Conservation (phyloP, 352 stramenopile genomes). For the Phytophthora lateralis region DNA sequence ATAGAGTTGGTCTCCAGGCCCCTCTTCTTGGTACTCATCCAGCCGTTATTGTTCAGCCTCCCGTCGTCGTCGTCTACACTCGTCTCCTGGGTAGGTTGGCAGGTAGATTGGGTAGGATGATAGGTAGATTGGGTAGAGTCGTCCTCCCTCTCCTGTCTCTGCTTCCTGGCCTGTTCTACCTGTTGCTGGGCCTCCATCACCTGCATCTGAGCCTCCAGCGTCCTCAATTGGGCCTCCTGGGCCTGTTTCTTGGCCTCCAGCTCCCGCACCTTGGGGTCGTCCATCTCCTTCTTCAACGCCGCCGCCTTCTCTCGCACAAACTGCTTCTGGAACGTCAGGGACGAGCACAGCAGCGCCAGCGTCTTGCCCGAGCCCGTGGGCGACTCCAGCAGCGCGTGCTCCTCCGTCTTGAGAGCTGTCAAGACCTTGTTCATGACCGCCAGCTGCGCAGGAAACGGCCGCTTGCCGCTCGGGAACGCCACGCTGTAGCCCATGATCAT, state of each 20-base stretch:
- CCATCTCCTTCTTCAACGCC: slow-evolving; percentile 8
- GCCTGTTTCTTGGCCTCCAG: slow-evolving; percentile 26
- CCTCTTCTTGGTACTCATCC: slow-evolving; percentile 26
- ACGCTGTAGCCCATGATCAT: slow-evolving; percentile 89
- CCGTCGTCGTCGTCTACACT: slow-evolving; percentile 1
- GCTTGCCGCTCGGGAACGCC: slow-evolving; percentile 78
- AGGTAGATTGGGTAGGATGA: slow-evolving; percentile 15
- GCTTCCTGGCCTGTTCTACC: slow-evolving; percentile 25
- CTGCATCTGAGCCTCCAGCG: slow-evolving; percentile 26
- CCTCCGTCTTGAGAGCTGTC: slow-evolving; percentile 72
- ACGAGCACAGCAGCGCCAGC: slow-evolving; percentile 82
- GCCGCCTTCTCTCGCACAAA: slow-evolving; percentile 47
- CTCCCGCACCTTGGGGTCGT: slow-evolving; percentile 6
- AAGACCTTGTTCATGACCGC: slow-evolving; percentile 90
- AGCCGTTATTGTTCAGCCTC: slow-evolving; percentile 7
- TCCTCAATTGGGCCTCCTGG: slow-evolving; percentile 20
- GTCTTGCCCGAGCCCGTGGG: slow-evolving; percentile 88
- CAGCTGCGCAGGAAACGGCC: slow-evolving; percentile 84
- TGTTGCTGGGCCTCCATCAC: slow-evolving; percentile 31
- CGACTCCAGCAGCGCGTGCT: slow-evolving; percentile 87
- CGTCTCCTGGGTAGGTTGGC: slow-evolving; percentile 18
- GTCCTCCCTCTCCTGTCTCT: slow-evolving; percentile 13
- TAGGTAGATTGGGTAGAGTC: slow-evolving; percentile 6
- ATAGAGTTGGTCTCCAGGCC: slow-evolving; percentile 15
- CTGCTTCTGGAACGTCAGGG: slow-evolving; percentile 79